Evolutionary conservation across 148 eudicot genomes (phyloP), one percentile per base, ranked within the genome.

Genomic region (Nepenthes mirabilis): DNA sequence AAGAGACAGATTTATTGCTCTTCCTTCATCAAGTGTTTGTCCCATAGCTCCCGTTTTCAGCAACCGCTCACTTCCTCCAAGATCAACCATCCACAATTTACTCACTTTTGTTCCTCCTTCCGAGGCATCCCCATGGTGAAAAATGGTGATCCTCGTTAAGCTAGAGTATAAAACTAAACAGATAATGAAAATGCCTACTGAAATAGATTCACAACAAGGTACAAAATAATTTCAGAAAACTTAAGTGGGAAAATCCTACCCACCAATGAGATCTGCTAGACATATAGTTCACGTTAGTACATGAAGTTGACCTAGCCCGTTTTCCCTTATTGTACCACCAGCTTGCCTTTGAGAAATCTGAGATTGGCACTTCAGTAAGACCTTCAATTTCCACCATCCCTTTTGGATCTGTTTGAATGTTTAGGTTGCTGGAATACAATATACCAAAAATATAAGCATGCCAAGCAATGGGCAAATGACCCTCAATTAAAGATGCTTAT

Each of bases 21-120:
- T 67, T 13, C 91, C 91, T 69, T 85, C 87, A 66, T 85, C 85
- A 11, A 85, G 70, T 57, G 80, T 85, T 72, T 80, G 77, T 9
- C 91, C 91, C 2, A 81, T 82, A 33, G 91, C 91, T 60, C 87
- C 91, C 1, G 91, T 85, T 74, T 85, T 85, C 53, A 85, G 66
- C 74, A 85, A 62, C 36, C 85, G 69, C 70, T 85, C 87, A 65
- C 91, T 85, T 45, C 91, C 91, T 59, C 91, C 91, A 63, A 85
- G 91, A 80, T 85, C 91, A 71, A 85, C 87, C 91, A 85, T 85
- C 91, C 91, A 85, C 67, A 85, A 52, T 70, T 82, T 85, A 77
- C 85, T 82, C 23, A 64, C 72, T 78, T 67, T 78, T 36, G 71
- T 33, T 65, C 65, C 74, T 47, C 79, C 74, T 66, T 76, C 77